Evolutionary conservation across 257 asterid species (phyloP), one percentile per base, ranked within the genome.

Genomic region (Nicotiana otophora): DNA sequence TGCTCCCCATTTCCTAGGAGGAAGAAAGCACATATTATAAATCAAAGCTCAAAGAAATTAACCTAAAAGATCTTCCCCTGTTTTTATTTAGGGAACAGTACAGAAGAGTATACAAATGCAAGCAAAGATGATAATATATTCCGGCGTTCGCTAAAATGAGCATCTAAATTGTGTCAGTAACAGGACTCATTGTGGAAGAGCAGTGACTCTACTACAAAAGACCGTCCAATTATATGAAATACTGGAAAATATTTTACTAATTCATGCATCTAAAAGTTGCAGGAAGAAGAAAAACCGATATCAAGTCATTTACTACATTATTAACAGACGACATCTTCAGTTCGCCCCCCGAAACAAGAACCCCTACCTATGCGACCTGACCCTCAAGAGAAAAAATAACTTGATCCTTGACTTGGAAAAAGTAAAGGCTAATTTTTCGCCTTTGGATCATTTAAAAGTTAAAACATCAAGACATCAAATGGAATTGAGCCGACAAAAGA

Each of bases 121-220:
- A 48, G 16, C 80, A 74, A 26, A 75, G 30, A 46, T 14, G 79
- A 53, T 42, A 42, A 23, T 72, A 23, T 72, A 23, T 23, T 46
- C 34, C 34, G 5, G 34, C 34, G 34, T 31, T 31, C 39, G 34
- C 78, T 69, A 69, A 69, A 39, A n/a, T 69, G 57, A 36, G 33
- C 54, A 72, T 26, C 79, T 72, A 72, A 72, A 70, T 5, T 42
- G 60, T 72, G 79, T 46, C 79, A 26, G 79, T 61, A 46, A 72
- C 7, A 60, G 61, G 61, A 46, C 79, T 72, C 61, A 48, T 46
- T 46, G 79, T 36, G 20, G 5, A 72, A 20, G 78, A 42, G 60
- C 20, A 46, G 11, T 1, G 4, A 46, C 20, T 75, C 16, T 75
- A n/a, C 51, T 61, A 75, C 39, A 23, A 26, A 12, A 51, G 51